Evolutionary conservation across 1,284 basidiomycete genomes (phyloP), one percentile per base, ranked within the genome.

Genomic region (Xerocomus amazonicus): DNA sequence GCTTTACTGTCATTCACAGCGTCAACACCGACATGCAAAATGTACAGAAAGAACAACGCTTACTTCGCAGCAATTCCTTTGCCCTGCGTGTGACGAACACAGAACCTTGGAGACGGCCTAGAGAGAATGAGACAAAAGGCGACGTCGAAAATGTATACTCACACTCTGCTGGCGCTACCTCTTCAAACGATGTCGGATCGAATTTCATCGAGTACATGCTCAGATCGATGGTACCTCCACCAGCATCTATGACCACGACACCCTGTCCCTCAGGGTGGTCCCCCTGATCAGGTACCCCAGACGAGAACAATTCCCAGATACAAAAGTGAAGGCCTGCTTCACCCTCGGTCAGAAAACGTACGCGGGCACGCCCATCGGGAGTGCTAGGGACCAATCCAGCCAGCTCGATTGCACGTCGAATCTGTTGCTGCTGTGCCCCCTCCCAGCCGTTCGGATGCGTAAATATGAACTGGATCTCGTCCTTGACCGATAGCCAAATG

Each of bases 161-260:
- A 73, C 73, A 74, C 34, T 69, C 66, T 0, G 73, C 56, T 0
- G 66, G 56, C 0, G 67, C 60, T 7, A 67, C 62, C 52, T 75
- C 73, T 50, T 73, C 69, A 14, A 73, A 59, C 3, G 56, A 50
- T 4, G 43, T 44, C 3, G 60, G 50, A 14, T 49, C 33, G 4
- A 72, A 27, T 43, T 41, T 49, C 55, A 56, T 69, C 38, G 55
- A 62, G 49, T 79, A 79, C 6, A 76, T 69, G 51, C 75, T 78
- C 34, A 81, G 59, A 49, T 81, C 79, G n/a, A 80, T 55, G 0
- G 76, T 80, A 0, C 78, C 77, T 36, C 78, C 77, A 3, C 78
- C 78, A 1, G 76, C 77, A 55, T 80, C 77, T 32, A 81, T 70
- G 35, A 83, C 70, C 16, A 78, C 63, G 6, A 80, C 64, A 0